These are phyloP conservation scores for Boletus reticulatus DNA, from an alignment of 768 basidiomycete genomes.

Conservation along the genomic window DNA sequence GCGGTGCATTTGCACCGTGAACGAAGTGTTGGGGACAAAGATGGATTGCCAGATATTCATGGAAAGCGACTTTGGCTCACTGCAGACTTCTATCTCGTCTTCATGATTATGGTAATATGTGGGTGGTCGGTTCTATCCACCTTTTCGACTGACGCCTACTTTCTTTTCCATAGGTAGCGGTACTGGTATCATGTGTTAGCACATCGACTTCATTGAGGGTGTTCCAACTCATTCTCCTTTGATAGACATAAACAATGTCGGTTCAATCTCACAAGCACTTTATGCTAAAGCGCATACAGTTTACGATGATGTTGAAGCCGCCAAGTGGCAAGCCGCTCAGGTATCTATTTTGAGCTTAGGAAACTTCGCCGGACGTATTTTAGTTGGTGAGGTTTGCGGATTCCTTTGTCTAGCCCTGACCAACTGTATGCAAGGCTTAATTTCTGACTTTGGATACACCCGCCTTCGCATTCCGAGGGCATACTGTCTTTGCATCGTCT, in stretches of 20 bases:
- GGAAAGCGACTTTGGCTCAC: constrained; percentile 51
- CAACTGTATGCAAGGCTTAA: constrained; percentile 45
- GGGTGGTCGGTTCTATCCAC: constrained; percentile 22
- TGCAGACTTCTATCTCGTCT: constrained; percentile 65
- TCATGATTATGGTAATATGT: constrained; percentile 55
- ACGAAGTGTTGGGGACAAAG: constrained; percentile 11
- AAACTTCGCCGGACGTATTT: constrained; percentile 76
- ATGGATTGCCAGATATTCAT: constrained; percentile 46
- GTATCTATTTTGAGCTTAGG: constrained; percentile 80
- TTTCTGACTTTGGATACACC: constrained; percentile 63
- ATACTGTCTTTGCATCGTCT: constrained; percentile 65
- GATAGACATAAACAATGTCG: constrained; percentile 84
- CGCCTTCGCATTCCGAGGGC: constrained; percentile 61
- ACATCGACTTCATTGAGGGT: neutral
- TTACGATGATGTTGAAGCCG: constrained; percentile 67
- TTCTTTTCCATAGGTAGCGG: constrained; percentile 53
- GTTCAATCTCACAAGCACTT: constrained; percentile 68
- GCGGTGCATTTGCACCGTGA: constrained; percentile 2
- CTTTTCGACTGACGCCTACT: neutral
- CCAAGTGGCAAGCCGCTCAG: constrained; percentile 78
- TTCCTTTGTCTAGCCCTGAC: neutral
- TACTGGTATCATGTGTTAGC: constrained; percentile 73
- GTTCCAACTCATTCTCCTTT: neutral
- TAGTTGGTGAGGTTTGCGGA: constrained; percentile 51
- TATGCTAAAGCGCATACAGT: constrained; percentile 56